Base-by-base conservation (phyloP, 1,284 basidiomycete genomes). In the Cryptococcus hybrid region DNA sequence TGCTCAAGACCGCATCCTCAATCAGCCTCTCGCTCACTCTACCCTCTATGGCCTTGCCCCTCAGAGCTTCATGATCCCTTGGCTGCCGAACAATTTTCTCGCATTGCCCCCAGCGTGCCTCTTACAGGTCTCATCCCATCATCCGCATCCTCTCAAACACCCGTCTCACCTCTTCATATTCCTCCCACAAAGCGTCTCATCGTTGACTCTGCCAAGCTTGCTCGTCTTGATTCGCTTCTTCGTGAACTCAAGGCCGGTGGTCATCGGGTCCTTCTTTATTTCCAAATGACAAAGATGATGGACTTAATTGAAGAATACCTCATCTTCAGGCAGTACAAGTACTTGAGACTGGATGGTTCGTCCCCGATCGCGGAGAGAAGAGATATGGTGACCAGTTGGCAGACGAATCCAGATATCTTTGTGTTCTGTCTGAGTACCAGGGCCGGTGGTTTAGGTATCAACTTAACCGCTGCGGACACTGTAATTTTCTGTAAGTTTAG, bases 261-360 rank as follows among this genome's bases (percentile, higher is more conserved):
- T 56, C 96, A 99, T 78, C 87, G 94, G 50, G 93, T 97, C 24
- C 80, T 99, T 65, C 84, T 99, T 52, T 99, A 99, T 81, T 99
- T 98, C 87, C 96, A 99, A 79, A 99, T 99, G 96, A 99, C 96
- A 30, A 86, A 88, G 63, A 99, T 99, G 96, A 98, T 99, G 86
- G 95, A 99, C 75, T 82, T 99, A 59, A 95, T 99, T 86, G 96
- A 99, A 76, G 96, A 99, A 76, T 99, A 98, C 77, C 82, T 99
- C 56, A 93, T 97, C 66, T 97, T 91, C 80, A 86, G 95, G 6
- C 95, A 98, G 78, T 95, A 96, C 84, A 97, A 97, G 79, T 99
- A 99, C 75, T 80, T 99, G 36, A 86, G 96, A 43, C 81, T 99
- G 47, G 96, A 99, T 78, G 96, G 96, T 50, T 89, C 89, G 1